A percentile compares a stretch with the other conserved stretches of the same genome.
Evolutionary conservation across 2,329 filamentous ascomycete species (phyloP).

Genomic region (Ophiocordyceps camponoti-saundersi): DNA sequence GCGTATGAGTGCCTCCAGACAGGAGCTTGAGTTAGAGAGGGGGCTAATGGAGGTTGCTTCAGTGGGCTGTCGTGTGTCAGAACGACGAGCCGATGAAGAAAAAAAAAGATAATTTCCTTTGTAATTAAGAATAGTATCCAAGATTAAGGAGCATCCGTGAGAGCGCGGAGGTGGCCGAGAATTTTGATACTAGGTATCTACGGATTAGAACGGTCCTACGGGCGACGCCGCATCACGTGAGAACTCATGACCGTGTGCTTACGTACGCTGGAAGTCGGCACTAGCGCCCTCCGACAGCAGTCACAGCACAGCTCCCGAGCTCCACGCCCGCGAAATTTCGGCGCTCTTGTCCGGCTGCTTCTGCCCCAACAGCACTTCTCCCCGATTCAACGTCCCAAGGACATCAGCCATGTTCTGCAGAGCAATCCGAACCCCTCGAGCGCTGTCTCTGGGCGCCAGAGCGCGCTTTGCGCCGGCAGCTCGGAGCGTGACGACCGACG

Average conservation of each 20-base stretch:
- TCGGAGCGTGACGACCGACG: constrained; percentile 85
- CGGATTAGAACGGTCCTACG: too few relatives aligned
- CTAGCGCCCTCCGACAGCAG: constrained; percentile 10
- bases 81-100: too few relatives aligned
- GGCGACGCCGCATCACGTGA: constrained; percentile 9
- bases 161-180: neutral
- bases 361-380: constrained; percentile 3
- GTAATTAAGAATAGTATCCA: neutral
- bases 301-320: constrained; percentile 23
- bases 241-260: neutral
- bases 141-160: neutral
- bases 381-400: constrained; percentile 7
- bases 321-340: constrained; percentile 28
- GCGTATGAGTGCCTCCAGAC: neutral
- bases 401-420: constrained; percentile 48
- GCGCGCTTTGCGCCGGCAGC: constrained; percentile 29
- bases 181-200: too few relatives aligned
- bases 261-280: constrained; percentile 1
- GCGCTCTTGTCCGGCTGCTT: constrained; percentile 15
- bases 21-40: neutral
- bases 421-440: constrained; percentile 44
- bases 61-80: too few relatives aligned
- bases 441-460: constrained; percentile 37
- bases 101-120: too few relatives aligned
- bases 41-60: neutral